Conservation (phyloP, 2,329 filamentous ascomycete genomes). For the Dactylellina leptospora region DNA sequence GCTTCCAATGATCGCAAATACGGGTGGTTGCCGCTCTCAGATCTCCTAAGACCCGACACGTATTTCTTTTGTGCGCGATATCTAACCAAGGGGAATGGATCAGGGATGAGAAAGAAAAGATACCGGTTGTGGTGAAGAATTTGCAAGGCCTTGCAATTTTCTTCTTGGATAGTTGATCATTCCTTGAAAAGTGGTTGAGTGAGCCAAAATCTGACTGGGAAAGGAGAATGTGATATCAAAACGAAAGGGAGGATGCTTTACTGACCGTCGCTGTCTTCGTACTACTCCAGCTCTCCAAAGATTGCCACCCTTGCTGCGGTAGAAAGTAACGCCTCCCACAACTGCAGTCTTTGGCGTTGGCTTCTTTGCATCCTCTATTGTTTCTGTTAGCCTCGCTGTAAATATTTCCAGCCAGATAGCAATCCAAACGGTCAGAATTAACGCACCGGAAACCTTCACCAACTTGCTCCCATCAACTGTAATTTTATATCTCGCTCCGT, state of each 20-base stretch:
- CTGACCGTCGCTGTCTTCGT: slow-evolving; percentile 71
- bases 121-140: slow-evolving; percentile 68
- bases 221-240: slow-evolving; percentile 43
- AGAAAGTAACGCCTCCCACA: slow-evolving; percentile 81
- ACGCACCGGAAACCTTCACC: slow-evolving; percentile 75
- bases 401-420: slow-evolving; percentile 14
- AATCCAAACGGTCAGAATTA: not conserved
- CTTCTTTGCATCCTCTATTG: slow-evolving; percentile 64
- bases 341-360: slow-evolving; percentile 77
- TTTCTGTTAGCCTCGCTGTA: slow-evolving; percentile 37
- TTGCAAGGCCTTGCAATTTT: slow-evolving; percentile 80
- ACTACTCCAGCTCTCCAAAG: slow-evolving; percentile 80
- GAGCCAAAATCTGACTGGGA: slow-evolving; percentile 26
- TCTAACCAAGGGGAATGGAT: slow-evolving; percentile 60
- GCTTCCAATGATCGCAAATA: slow-evolving; percentile 50
- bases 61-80: slow-evolving; percentile 58
- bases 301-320: slow-evolving; percentile 87
- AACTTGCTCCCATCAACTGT: slow-evolving; percentile 83
- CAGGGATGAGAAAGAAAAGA: slow-evolving; percentile 59
- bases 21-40: slow-evolving; percentile 50
- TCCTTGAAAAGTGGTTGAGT: slow-evolving; percentile 52
- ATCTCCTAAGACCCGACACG: slow-evolving; percentile 53
- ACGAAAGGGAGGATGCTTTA: slow-evolving; percentile 19
- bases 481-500: slow-evolving; percentile 78
- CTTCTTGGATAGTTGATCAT: slow-evolving; percentile 61